These are phyloP conservation scores for Neofusicoccum sp. DNA, from an alignment of 2,329 filamentous ascomycete genomes.

Conservation along the genomic window DNA sequence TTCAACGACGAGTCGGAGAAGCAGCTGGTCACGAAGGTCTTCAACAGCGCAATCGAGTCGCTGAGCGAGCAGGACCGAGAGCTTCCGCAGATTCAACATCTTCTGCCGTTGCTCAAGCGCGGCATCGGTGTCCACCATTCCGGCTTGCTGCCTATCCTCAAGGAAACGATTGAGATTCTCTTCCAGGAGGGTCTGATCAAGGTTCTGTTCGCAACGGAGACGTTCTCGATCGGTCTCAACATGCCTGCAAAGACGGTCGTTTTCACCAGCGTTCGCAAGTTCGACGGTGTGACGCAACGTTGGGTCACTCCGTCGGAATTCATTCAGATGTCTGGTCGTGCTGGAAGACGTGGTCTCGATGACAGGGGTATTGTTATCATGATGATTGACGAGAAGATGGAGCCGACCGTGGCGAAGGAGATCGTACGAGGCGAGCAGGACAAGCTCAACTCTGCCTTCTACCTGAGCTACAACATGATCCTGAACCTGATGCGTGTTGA, in stretches of 20 bases:
- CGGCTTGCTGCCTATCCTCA: constrained; percentile 88
- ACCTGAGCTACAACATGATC: constrained; percentile 99
- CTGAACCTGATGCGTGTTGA: constrained; percentile 96
- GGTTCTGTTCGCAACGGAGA: constrained; percentile 95
- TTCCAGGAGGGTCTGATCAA: constrained; percentile 99
- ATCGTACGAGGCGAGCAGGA: constrained; percentile 97
- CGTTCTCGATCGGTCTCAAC: constrained; percentile 96
- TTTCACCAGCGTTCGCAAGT: constrained; percentile 96
- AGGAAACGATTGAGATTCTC: constrained; percentile 97
- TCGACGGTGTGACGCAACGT: constrained; percentile 75
- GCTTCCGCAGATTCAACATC: constrained; percentile 85
- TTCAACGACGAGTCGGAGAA: constrained; percentile 98
- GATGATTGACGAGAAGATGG: constrained; percentile 98
- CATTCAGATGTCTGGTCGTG: constrained; percentile 97
- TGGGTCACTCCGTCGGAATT: constrained; percentile 95
- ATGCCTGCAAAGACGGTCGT: constrained; percentile 99
- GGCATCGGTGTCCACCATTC: constrained; percentile 98
- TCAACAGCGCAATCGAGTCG: constrained; percentile 87
- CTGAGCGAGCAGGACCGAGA: constrained; percentile 87
- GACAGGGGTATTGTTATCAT: constrained; percentile 98
- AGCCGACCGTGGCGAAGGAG: constrained; percentile 87
- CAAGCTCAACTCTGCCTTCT: constrained; percentile 94
- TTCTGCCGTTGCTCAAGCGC: constrained; percentile 81
- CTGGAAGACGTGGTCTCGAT: constrained; percentile 93
- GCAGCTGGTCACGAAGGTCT: constrained; percentile 89